Conservation (phyloP, 164 flowering plant species). For the Aristolochia fimbriata region DNA sequence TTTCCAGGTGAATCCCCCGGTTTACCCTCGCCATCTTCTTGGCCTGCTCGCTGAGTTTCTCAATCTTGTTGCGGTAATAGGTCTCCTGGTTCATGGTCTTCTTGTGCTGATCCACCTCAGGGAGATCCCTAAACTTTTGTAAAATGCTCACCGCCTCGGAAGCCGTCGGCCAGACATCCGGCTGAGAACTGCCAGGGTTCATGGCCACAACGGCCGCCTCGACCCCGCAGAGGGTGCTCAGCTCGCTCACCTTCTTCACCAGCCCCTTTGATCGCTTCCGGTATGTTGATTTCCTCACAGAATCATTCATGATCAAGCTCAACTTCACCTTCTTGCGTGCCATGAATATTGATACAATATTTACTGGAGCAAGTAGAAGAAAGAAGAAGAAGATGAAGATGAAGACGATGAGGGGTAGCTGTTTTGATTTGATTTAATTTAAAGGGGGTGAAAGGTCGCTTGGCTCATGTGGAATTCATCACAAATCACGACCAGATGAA, state of each 20-base stretch:
- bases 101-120: constrained; percentile 60
- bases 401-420: too few species aligned
- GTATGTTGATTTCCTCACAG: constrained; percentile 47
- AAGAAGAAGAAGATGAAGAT: too few species aligned
- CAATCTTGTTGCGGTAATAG: constrained; percentile 35
- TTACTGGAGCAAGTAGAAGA: too few species aligned
- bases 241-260: constrained; percentile 57
- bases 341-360: constrained; percentile 4
- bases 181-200: constrained; percentile 29
- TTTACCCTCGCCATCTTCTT: constrained; percentile 40
- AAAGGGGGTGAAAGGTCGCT: too few species aligned
- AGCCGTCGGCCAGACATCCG: constrained; percentile 52
- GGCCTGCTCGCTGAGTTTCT: constrained; percentile 38
- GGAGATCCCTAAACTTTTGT: constrained; percentile 34
- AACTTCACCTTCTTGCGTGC: constrained; percentile 63
- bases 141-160: constrained; percentile 30
- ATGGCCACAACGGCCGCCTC: background rate
- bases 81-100: constrained; percentile 64
- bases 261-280: constrained; percentile 57
- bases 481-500: too few species aligned
- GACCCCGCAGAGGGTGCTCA: constrained; percentile 46
- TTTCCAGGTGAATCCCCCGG: constrained; percentile 29
- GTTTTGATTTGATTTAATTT: too few species aligned
- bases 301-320: constrained; percentile 42
- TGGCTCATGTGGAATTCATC: too few species aligned